phyloP scores from a whole-genome alignment of 2,329 filamentous ascomycete species.

The Pseudopithomyces maydicus region DNA sequence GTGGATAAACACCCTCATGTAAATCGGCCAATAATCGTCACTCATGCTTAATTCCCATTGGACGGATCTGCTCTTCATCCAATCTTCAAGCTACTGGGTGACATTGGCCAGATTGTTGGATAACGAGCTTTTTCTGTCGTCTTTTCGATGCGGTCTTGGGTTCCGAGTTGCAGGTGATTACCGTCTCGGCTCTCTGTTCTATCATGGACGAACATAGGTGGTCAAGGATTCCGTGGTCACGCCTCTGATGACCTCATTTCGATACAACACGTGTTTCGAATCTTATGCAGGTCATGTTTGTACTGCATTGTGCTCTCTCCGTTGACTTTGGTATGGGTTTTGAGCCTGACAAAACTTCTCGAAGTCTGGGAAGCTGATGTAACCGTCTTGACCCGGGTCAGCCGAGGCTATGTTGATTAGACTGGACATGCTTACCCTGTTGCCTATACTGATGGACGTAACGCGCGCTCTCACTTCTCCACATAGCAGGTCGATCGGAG shows the following conservation, averaged over 20 bases:
- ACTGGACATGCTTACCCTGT: constrained; percentile 38
- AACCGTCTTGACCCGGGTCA: constrained; percentile 53
- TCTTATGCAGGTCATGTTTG: constrained; percentile 34
- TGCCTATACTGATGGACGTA: constrained; percentile 44
- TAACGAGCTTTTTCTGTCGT: too few species aligned
- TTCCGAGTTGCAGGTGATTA: neutral
- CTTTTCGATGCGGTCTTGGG: too few species aligned
- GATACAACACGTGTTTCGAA: constrained; percentile 5
- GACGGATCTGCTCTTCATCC: neutral
- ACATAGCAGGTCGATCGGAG: constrained; percentile 38
- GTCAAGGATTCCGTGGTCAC: constrained; percentile 14
- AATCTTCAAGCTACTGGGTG: too few species aligned
- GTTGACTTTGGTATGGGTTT: constrained; percentile 35
- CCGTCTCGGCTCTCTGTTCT: constrained; percentile 6
- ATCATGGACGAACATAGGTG: constrained; percentile 12
- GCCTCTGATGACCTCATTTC: constrained; percentile 6
- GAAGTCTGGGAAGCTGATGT: constrained; percentile 77
- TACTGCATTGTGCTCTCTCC: constrained; percentile 34
- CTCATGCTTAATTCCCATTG: neutral
- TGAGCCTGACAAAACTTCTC: constrained; percentile 63
- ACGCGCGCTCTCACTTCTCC: constrained; percentile 44
- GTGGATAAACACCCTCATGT: too few species aligned
- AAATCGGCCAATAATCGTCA: too few species aligned
- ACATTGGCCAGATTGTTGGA: too few species aligned
- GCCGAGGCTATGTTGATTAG: neutral